Evolutionary conservation across 1,139 yeast species (phyloP).

Genomic region (Saccharomyces hybrid): DNA sequence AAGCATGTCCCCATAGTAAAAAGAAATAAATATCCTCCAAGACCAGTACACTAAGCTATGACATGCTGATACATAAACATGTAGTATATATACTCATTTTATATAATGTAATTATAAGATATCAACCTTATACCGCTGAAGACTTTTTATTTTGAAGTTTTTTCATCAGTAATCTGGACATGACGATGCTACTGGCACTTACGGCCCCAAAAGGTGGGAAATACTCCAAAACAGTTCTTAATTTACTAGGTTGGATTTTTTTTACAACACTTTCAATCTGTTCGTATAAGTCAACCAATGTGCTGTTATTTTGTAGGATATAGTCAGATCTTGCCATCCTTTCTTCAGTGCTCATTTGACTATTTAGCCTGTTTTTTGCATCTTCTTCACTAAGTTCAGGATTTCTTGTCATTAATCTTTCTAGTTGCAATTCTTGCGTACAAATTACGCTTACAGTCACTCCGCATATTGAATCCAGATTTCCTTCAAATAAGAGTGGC

Average conservation of each 20-base stretch:
- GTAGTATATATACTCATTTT: neutral
- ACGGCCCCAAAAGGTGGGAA: constrained; percentile 54
- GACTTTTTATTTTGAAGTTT: neutral
- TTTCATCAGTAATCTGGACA: constrained; percentile 13
- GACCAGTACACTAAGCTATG: constrained; percentile 11
- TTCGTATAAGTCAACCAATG: constrained; percentile 41
- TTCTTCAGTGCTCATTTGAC: constrained; percentile 64
- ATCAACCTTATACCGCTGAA: neutral
- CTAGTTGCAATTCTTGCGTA: constrained; percentile 46
- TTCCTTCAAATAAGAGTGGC: constrained; percentile 80
- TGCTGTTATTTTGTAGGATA: constrained; percentile 57
- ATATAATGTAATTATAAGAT: neutral
- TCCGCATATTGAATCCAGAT: constrained; percentile 66
- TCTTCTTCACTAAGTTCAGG: constrained; percentile 58
- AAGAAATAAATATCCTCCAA: constrained; percentile 26
- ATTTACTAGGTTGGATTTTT: constrained; percentile 39
- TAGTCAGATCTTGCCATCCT: constrained; percentile 56
- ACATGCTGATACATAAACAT: neutral
- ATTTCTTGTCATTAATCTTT: constrained; percentile 59
- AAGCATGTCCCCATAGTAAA: constrained; percentile 28
- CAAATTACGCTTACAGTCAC: constrained; percentile 59
- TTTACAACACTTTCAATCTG: constrained; percentile 42
- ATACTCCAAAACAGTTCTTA: constrained; percentile 36
- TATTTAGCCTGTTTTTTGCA: constrained; percentile 59
- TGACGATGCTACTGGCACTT: constrained; percentile 38